Base-by-base conservation (phyloP, 768 basidiomycete species). In the Antrodiella citrinella region DNA sequence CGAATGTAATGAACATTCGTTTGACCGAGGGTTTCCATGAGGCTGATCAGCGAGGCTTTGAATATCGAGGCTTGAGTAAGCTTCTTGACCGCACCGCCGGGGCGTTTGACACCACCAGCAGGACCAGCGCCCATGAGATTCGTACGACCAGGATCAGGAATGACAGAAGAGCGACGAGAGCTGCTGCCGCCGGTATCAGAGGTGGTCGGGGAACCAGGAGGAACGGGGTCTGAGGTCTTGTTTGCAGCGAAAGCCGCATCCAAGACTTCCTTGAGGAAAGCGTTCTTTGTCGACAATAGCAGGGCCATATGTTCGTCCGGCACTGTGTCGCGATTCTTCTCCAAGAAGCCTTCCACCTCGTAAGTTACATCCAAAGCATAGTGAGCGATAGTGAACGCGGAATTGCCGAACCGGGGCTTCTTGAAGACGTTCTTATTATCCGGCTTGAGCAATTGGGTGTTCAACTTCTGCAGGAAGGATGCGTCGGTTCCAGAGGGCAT, bases 1-100 rank as follows among this genome's bases (percentile, higher is more conserved):
- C 96, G 83, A 62, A 99, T 99, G 63, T 99, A 99, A 63, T 99
- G 96, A 0, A 97, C 96, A 60, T 99, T 97, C 11, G 96, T 99
- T 52, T 90, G 86, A 60, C 90, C 86, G 56, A 99, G 84, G 0
- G 96, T 99, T 30, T 96, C 93, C 95, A 99, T 99, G 41, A 99
- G 73, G 44, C 81, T 86, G 64, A 89, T 86, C 47, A 99, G 71
- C 0, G 94, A 97, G 2, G 86, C 82, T 65, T 99, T 99, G 78
- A 99, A 99, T 65, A 99, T 99, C 4, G 91, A 94, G 21, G 95
- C 96, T 56, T 98, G 87, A 0, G 96, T 99, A 1, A 94, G 96
- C 65, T 99, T 99, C 67, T 75, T 84, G n/a, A 78, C 76, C 1
- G 80, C 70, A 4, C 80, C 81, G 3, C 83, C 86, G n/a, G 74